phyloP scores from a whole-genome alignment of 2,329 filamentous ascomycete species.

The Chaetothyriales sp. region DNA sequence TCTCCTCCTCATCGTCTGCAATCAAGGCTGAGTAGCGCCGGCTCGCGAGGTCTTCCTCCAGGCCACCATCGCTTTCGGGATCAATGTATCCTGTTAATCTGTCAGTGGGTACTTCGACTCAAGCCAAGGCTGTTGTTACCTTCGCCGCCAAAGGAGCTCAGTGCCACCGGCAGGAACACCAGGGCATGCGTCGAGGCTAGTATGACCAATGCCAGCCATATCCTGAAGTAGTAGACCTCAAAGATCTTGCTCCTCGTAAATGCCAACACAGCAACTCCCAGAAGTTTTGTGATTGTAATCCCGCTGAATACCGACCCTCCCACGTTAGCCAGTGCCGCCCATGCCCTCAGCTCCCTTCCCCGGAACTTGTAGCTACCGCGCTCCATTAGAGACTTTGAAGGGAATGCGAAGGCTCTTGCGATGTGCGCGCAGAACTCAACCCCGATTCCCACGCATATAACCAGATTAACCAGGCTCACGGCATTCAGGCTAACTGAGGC shows the following conservation, averaged over 20 bases:
- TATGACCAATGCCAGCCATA: slow-evolving; percentile 83
- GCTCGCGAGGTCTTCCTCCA: slow-evolving; percentile 77
- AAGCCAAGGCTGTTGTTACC: slow-evolving; percentile 33
- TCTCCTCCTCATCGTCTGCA: slow-evolving; percentile 65
- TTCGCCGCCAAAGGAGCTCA: slow-evolving; percentile 72
- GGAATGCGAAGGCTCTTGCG: slow-evolving; percentile 90
- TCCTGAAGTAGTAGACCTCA: slow-evolving; percentile 96
- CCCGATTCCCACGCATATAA: slow-evolving; percentile 91
- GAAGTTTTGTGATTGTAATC: slow-evolving; percentile 87
- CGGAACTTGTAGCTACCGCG: slow-evolving; percentile 64
- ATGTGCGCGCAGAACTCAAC: slow-evolving; percentile 98
- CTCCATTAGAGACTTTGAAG: slow-evolving; percentile 68
- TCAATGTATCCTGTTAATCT: slow-evolving; percentile 57
- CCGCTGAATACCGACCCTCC: slow-evolving; percentile 90
- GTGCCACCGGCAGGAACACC: slow-evolving; percentile 76
- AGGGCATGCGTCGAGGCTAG: slow-evolving; percentile 82
- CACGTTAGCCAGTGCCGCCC: slow-evolving; percentile 88
- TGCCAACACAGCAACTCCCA: slow-evolving; percentile 81
- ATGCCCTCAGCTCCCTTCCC: slow-evolving; percentile 71
- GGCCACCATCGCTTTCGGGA: slow-evolving; percentile 69
- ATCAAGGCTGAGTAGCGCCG: slow-evolving; percentile 56
- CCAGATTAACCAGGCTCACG: slow-evolving; percentile 84
- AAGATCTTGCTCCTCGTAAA: slow-evolving; percentile 98
- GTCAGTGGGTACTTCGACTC: background rate
- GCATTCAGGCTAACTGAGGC: slow-evolving; percentile 84